These are phyloP conservation scores for Eimeria praecox DNA, from an alignment of 169 alveolate species.

Conservation along the genomic window DNA sequence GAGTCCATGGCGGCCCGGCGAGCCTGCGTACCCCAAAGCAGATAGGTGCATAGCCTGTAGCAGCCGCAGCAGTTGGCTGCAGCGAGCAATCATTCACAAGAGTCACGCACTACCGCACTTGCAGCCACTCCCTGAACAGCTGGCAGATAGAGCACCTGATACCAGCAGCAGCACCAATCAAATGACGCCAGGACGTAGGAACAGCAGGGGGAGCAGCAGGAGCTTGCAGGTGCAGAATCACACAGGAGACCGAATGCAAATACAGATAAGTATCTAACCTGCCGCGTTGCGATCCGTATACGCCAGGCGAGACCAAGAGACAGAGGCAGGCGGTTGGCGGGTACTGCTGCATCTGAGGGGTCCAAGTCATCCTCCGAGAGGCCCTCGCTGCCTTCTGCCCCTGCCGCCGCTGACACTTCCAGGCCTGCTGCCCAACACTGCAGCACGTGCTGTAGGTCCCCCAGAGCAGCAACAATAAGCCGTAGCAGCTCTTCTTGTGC, in stretches of 20 bases:
- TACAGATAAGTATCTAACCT: slow-evolving; percentile 1
- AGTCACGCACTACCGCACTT: background rate
- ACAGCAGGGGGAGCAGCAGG: background rate
- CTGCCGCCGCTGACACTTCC: slow-evolving; percentile 20
- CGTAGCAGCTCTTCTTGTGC: slow-evolving; percentile 47
- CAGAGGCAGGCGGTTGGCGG: slow-evolving; percentile 34
- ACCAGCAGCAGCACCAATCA: background rate
- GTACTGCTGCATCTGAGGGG: slow-evolving; percentile 2
- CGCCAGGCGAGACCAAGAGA: slow-evolving; percentile 69
- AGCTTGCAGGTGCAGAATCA: background rate
- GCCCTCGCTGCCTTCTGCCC: slow-evolving; percentile 21
- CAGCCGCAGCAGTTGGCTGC: background rate
- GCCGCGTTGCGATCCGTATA: slow-evolving; percentile 34
- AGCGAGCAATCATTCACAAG: background rate
- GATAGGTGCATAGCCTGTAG: background rate
- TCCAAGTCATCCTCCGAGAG: background rate
- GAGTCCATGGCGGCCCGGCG: slow-evolving; percentile 54
- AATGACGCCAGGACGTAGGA: background rate
- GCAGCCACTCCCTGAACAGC: background rate
- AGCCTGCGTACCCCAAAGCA: slow-evolving; percentile 26
- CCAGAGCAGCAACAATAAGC: slow-evolving; percentile 49
- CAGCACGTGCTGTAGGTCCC: slow-evolving; percentile 10
- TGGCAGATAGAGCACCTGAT: background rate
- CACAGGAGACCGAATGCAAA: background rate
- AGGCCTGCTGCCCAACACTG: slow-evolving; percentile 57